Evolutionary conservation across 2,329 filamentous ascomycete genomes (phyloP), one percentile per base, ranked within the genome.

Genomic region (Aspergillus oerlinghausenensis): DNA sequence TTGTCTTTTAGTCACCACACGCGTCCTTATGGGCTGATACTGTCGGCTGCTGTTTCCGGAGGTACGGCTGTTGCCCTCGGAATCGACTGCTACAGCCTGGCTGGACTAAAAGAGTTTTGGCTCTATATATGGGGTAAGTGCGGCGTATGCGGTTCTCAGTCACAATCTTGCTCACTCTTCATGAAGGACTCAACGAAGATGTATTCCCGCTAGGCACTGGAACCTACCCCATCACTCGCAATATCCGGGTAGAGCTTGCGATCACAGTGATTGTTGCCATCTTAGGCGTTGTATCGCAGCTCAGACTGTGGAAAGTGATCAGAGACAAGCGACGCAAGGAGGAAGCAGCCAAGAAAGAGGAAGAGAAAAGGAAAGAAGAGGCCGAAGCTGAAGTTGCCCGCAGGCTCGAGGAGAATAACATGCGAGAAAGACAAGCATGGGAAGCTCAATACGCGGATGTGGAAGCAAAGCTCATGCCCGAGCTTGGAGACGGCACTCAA

Each of bases 81-180:
- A 2, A 89, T 97, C 56, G 93, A 97, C 71, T 96, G 91, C 73
- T 95, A 93, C 66, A 93, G 87, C 66, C 81, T 86, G 60, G 91
- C 92, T n/a, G 93, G 93, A 0, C 77, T 96, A 65, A 97, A 96
- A 72, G 93, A 97, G 71, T 97, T 97, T 64, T 97, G 93, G 93
- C 82, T 90, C 5, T 97, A 95, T 70, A 81, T 96, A 40, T 97
- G 93, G 93, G 78, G 82, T 84, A 70, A 72, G 81, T 51, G 7
- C 32, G 4, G 26, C 21, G 4, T 38, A 7, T 7, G 5, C 4
- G 17, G 42, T 17, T 5, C 35, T 8, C n/a, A 21, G 4, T 0
- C 23, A 14, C 3, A 1, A 8, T 50, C 14, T 4, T 17, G 4
- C 26, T 23, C 26, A 32, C 25, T 5, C 2, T 17, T 19, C 6